phyloP scores from a whole-genome alignment of 345 rosid genomes.

The Triadica sebifera region DNA sequence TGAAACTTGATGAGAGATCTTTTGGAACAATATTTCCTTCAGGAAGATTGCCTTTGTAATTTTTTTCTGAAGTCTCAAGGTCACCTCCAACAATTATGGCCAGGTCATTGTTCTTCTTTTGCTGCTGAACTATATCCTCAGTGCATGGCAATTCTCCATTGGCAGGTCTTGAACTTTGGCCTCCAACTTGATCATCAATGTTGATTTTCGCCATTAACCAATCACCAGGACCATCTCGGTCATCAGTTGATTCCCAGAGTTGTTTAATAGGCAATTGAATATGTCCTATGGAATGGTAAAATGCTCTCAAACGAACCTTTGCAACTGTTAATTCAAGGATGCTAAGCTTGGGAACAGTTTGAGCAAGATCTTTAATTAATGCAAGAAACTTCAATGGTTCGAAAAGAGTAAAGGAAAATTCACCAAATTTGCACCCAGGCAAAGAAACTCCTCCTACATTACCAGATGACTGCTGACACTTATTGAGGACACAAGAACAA shows the following conservation, averaged over 20 bases:
- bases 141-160: conserved; percentile 11
- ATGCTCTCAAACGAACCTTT: conserved; percentile 51
- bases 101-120: conserved; percentile 22
- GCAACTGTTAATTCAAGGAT: conserved; percentile 49
- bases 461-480: conserved; percentile 18
- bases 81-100: conserved; percentile 15
- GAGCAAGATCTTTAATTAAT: conserved; percentile 55
- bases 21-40: conserved; percentile 21
- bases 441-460: conserved; percentile 13
- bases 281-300: conserved; percentile 55
- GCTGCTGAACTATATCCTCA: conserved; percentile 9
- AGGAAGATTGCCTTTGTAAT: conserved; percentile 13
- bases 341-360: conserved; percentile 32
- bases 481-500: conserved; percentile 47
- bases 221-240: conserved; percentile 19
- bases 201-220: too few relatives aligned
- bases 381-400: conserved; percentile 53
- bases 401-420: conserved; percentile 39
- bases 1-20: conserved; percentile 21
- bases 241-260: conserved; percentile 33
- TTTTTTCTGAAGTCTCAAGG: conserved; percentile 7
- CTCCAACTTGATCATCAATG: conserved; percentile 9
- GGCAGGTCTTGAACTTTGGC: conserved; percentile 3
- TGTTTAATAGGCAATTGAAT: conserved; percentile 46
- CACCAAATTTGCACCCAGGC: conserved; percentile 19